These are phyloP conservation scores for Tolypocladium nubicola DNA, from an alignment of 2,329 filamentous ascomycete genomes.

Conservation along the genomic window DNA sequence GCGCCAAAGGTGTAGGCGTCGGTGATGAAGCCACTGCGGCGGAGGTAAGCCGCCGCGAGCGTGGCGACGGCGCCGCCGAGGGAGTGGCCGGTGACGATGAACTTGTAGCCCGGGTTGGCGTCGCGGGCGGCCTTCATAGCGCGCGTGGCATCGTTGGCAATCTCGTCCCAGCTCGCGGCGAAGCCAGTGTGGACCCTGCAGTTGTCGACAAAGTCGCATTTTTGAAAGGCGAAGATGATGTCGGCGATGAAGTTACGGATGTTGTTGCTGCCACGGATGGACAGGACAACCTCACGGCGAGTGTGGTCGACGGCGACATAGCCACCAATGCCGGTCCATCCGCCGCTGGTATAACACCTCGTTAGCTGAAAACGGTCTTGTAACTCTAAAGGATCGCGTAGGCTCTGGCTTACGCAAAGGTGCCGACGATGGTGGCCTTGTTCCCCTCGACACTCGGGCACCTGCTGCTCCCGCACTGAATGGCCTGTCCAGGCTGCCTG, in stretches of 20 bases:
- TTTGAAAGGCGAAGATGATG: conserved; percentile 18
- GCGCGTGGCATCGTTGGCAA: conserved; percentile 27
- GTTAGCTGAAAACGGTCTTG: neutral
- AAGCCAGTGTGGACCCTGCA: conserved; percentile 51
- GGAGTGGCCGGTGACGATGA: conserved; percentile 57
- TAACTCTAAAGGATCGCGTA: neutral
- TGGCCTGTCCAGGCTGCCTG: conserved; percentile 20
- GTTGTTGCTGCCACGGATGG: conserved; percentile 48
- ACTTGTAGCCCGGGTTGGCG: conserved; percentile 37
- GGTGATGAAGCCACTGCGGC: conserved; percentile 29
- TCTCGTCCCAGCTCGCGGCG: conserved; percentile 45
- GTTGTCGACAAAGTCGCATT: conserved; percentile 20
- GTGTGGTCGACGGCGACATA: conserved; percentile 39
- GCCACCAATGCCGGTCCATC: conserved; percentile 33
- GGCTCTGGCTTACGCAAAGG: conserved; percentile 24
- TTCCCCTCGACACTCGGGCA: conserved; percentile 35
- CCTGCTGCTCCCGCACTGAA: conserved; percentile 29
- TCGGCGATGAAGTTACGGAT: conserved; percentile 54
- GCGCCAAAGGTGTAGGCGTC: conserved; percentile 59
- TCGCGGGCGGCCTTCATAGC: conserved; percentile 32
- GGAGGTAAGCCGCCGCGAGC: conserved; percentile 46
- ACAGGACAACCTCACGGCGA: conserved; percentile 44
- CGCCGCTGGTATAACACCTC: conserved; percentile 21
- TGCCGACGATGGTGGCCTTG: conserved; percentile 30
- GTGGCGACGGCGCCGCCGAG: conserved; percentile 56